Evolutionary conservation across 306 rosid genomes (phyloP).

Genomic region (Boehmeria nivea): DNA sequence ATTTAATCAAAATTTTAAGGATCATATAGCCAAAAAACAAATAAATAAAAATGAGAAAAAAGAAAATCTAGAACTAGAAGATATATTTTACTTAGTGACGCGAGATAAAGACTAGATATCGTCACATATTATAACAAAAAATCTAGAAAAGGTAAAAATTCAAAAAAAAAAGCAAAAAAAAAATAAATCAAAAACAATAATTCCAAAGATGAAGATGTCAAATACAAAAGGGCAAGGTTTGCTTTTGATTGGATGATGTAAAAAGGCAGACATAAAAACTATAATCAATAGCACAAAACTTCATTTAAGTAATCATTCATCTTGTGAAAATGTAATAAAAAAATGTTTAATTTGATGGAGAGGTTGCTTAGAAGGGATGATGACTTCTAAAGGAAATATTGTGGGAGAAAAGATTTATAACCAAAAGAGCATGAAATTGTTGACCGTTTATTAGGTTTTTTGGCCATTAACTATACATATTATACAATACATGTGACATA

Average conservation of each 20-base stretch:
- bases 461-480: constrained; percentile 7
- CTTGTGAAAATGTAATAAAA: constrained; percentile 11
- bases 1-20: too few species aligned
- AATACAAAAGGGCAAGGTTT: constrained; percentile 25
- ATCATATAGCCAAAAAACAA: too few species aligned
- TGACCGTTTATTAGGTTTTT: constrained; percentile 38
- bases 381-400: constrained; percentile 12
- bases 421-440: constrained; percentile 48
- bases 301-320: constrained; percentile 6
- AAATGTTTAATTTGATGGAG: constrained; percentile 30
- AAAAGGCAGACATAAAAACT: constrained; percentile 15
- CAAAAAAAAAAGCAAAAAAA: background rate
- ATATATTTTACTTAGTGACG: background rate
- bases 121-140: constrained; percentile 22
- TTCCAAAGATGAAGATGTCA: constrained; percentile 10
- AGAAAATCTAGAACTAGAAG: background rate
- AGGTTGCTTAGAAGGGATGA: constrained; percentile 48
- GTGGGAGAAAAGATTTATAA: constrained; percentile 22
- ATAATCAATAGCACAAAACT: constrained; percentile 15
- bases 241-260: constrained; percentile 23
- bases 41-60: background rate
- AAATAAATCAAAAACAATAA: constrained; percentile 2
- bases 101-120: background rate
- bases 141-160: background rate
- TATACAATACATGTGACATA: constrained; percentile 39